Conservation (phyloP, 2,329 filamentous ascomycete genomes). For the Sporothrix protearum region DNA sequence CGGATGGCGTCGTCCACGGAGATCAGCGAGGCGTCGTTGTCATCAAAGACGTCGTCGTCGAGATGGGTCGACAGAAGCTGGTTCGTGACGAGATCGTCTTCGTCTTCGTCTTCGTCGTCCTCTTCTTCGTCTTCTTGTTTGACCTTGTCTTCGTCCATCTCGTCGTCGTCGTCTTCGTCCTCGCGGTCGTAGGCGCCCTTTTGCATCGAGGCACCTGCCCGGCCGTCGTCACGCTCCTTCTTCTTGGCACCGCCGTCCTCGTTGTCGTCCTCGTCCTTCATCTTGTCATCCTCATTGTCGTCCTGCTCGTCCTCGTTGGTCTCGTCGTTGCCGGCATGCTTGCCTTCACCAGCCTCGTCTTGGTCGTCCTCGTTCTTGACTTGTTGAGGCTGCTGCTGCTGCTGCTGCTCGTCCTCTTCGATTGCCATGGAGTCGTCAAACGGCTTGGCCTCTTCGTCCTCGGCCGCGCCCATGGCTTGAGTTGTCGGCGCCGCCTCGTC, state of each 20-base stretch:
- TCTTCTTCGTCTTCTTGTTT: constrained; percentile 50
- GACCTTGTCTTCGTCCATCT: constrained; percentile 35
- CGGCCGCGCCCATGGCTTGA: constrained; percentile 85
- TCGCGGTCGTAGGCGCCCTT: constrained; percentile 54
- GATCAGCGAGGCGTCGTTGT: constrained; percentile 43
- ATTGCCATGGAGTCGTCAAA: constrained; percentile 88
- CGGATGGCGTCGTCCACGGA: constrained; percentile 58
- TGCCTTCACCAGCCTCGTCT: constrained; percentile 46
- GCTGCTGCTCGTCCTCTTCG: constrained; percentile 48
- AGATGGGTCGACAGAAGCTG: constrained; percentile 70
- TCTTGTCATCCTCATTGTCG: constrained; percentile 34
- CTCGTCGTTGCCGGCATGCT: constrained; percentile 52
- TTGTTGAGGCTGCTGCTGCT: neutral
- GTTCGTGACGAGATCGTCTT: constrained; percentile 52
- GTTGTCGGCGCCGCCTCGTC: constrained; percentile 78
- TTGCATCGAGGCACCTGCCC: constrained; percentile 57
- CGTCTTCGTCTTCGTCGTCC: constrained; percentile 45
- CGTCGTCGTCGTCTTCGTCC: constrained; percentile 19
- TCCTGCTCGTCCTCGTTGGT: constrained; percentile 40
- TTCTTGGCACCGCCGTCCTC: constrained; percentile 41
- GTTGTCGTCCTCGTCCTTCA: constrained; percentile 37
- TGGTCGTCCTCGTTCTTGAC: constrained; percentile 41
- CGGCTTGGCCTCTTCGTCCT: constrained; percentile 70
- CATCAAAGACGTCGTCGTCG: constrained; percentile 34
- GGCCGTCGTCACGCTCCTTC: constrained; percentile 50